phyloP scores from a whole-genome alignment of 2,329 filamentous ascomycete genomes.

The Venturia asperata region DNA sequence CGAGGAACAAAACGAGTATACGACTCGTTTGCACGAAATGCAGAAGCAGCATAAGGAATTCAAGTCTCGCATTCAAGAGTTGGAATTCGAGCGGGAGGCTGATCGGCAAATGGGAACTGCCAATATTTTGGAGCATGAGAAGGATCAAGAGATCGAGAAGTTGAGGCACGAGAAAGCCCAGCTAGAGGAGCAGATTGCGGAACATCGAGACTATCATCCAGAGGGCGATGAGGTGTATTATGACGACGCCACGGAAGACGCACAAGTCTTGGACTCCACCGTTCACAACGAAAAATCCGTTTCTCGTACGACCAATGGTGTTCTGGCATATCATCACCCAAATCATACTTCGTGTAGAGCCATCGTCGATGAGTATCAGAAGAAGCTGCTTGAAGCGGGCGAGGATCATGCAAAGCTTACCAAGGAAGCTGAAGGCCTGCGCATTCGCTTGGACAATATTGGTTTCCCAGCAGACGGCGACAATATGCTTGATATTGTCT shows the following conservation, averaged over 20 bases:
- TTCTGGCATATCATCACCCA: not conserved
- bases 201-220: not conserved
- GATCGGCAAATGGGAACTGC: not conserved
- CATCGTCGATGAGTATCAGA: not conserved
- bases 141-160: not conserved
- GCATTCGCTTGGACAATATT: not conserved
- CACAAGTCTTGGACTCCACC: not conserved
- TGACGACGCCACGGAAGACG: not conserved
- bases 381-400: not conserved
- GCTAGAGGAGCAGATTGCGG: not conserved
- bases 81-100: not conserved
- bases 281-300: not conserved
- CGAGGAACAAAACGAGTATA: slow-evolving; percentile 6
- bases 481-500: not conserved
- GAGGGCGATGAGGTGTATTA: not conserved
- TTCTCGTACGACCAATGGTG: not conserved
- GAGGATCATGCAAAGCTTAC: not conserved
- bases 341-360: not conserved
- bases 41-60: not conserved
- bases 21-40: not conserved
- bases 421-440: not conserved
- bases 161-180: not conserved
- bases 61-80: not conserved
- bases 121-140: not conserved
- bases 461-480: not conserved